Evolutionary conservation across 805 yeast species (phyloP), one percentile per base, ranked within the genome.

Genomic region (Lipomyces chichibuensis): DNA sequence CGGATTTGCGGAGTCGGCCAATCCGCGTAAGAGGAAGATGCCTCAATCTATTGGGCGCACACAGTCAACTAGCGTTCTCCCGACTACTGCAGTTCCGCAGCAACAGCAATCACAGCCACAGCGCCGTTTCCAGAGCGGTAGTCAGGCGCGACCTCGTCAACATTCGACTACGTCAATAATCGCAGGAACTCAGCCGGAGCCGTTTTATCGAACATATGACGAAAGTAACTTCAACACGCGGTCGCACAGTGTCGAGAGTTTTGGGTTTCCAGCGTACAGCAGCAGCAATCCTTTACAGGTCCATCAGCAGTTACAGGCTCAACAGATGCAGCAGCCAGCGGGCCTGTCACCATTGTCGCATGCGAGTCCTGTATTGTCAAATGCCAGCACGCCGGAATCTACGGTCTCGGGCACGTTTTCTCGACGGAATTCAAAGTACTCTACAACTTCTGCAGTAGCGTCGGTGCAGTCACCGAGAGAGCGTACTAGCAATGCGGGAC

Each of bases 201-300:
- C 14, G 27, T 62, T 52, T 17, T 61, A 35, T 52, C 62, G 65
- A 23, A 37, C 53, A 5, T 55, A 46, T 29, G 70, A 62, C 23
- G 71, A 67, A 8, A 27, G 59, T 8, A 67, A 62, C 46, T 67
- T 67, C 55, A 61, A 62, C 17, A 51, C 69, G 8, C 68, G 66
- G 17, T 62, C 69, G 33, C 71, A 67, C 52, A 62, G 52, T n/a
- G 66, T 67, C 25, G 71, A 67, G 33, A 65, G 69, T 37, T 67
- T 67, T 53, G 71, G 71, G 1, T 67, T 65, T 57, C 71, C 71
- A 2, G 66, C 65, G 4, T 67, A 62, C 46, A 65, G 69, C 60
- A 67, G 71, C 43, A 63, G 63, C 29, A 65, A 60, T 8, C 65
- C 66, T 9, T 52, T 62, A 2, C 35, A 59, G 11, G 35, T 57